Base-by-base conservation (phyloP, 805 yeast species). In the Jamesozyma gamospora region DNA sequence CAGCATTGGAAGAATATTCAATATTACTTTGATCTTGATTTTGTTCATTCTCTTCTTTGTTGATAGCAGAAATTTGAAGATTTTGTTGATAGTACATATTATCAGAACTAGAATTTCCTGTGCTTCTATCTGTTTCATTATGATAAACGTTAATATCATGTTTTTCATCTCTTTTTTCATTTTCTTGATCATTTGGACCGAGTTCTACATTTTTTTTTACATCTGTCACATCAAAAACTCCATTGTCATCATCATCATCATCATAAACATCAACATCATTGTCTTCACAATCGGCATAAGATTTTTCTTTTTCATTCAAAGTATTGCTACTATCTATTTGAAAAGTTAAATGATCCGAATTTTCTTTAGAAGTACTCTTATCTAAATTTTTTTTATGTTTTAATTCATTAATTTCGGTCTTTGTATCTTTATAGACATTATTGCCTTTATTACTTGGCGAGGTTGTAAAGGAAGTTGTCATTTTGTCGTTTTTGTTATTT, bases 51-150 rank as follows among this genome's bases (percentile, higher is more conserved):
- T 28, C 24, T 8, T 17, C 30, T 8, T 25, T 15, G 14, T 12
- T 3, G 10, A 25, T 8, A 39, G 43, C 6, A 13, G 21, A 7
- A 15, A 25, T 3, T 30, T 30, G 33, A 35, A 41, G 39, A 15
- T 35, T 34, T 19, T 43, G 49, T 28, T 28, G 33, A 43, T 47
- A 24, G 14, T 41, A 39, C 18, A 27, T 36, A 35, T 32, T 14
- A 9, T 44, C 41, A 6, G 36, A 33, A 30, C 38, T 34, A 16
- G 55, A 45, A 14, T 48, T 49, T 12, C 56, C 59, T 1, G 60
- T 53, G 37, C 57, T 54, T 28, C 53, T 49, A 36, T 53, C 58
- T 8, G 55, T 49, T 28, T 56, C 60, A 15, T 49, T 52, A 28
- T 54, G 47, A 41, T 53, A 53, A 19, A 50, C 50, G 18, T 47